These are phyloP conservation scores for Heterobasidion irregulare DNA, from an alignment of 1,284 basidiomycete genomes.

Conservation along the genomic window DNA sequence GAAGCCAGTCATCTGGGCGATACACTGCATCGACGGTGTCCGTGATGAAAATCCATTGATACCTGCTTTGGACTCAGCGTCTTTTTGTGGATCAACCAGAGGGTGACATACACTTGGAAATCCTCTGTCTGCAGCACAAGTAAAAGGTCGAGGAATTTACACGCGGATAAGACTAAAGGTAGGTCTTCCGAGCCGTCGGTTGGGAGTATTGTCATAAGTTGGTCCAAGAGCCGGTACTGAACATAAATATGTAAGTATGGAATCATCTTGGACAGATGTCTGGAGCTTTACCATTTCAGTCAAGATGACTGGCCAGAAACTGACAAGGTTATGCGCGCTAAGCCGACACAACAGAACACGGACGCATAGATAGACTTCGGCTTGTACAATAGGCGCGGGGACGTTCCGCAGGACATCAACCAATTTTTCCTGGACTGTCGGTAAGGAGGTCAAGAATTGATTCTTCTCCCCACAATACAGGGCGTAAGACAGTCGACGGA, in stretches of 20 bases:
- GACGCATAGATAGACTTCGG: slow-evolving; percentile 92
- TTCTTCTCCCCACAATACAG: slow-evolving; percentile 85
- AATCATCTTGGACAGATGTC: not conserved
- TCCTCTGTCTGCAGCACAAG: slow-evolving; percentile 92
- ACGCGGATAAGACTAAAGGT: slow-evolving; percentile 76
- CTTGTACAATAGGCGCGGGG: slow-evolving; percentile 80
- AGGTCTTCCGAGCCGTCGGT: slow-evolving; percentile 79
- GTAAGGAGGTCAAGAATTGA: slow-evolving; percentile 84
- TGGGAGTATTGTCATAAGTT: slow-evolving; percentile 52
- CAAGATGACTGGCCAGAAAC: slow-evolving; percentile 95
- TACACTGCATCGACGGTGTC: slow-evolving; percentile 96
- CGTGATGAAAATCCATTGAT: slow-evolving; percentile 99
- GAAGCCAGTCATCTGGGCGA: slow-evolving; percentile 74
- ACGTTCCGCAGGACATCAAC: slow-evolving; percentile 87
- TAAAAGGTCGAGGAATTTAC: slow-evolving; percentile 91
- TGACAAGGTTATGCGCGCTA: slow-evolving; percentile 84
- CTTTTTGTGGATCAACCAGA: slow-evolving; percentile 2
- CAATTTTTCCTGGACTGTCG: slow-evolving; percentile 92
- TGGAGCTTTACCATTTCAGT: slow-evolving; percentile 72
- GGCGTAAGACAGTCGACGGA: slow-evolving; percentile 83
- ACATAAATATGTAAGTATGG: slow-evolving; percentile 8
- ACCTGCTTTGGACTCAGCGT: slow-evolving; percentile 37
- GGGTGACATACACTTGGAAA: slow-evolving; percentile 83
- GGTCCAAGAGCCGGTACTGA: slow-evolving; percentile 73
- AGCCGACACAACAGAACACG: slow-evolving; percentile 90